Evolutionary conservation across 768 basidiomycete genomes (phyloP), one percentile per base, ranked within the genome.

Genomic region (Phlebiopsis gigantea): DNA sequence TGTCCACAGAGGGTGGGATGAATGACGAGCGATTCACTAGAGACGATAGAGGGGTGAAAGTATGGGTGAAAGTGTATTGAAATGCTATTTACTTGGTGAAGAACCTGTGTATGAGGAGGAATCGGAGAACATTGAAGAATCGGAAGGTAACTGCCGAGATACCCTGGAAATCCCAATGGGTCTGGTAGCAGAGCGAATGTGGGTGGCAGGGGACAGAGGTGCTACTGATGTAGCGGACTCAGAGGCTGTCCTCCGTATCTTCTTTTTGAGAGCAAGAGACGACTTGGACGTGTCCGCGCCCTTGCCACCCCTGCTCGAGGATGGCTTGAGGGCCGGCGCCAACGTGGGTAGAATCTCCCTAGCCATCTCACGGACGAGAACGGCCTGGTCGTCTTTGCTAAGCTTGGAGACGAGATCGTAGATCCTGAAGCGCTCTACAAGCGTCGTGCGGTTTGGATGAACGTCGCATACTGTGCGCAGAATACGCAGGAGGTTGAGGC

Each of bases 341-440:
- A 93, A 77, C 0, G 84, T 79, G 0, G 91, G 91, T 22, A 91
- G 75, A 57, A 93, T 91, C 70, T 93, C 91, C 63, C 87, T 79
- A 19, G 93, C 93, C 45, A 97, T 72, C 69, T 98, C 91, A 56
- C 90, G 79, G 17, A 97, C 93, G 26, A 99, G 79, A 17, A 98
- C 88, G 0, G 96, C 94, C 12, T 84, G 89, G 68, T 99, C 97
- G 49, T 87, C 84, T 60, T 83, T 80, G 66, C 90, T 91, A 48
- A 98, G 73, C 59, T 80, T 79, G 62, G 85, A 82, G 56, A 99
- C 91, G 2, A 93, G 83, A 30, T 85, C 87, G 56, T 88, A 77
- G 50, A 96, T 72, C 0, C 89, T 90, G 66, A 90, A 96, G 46
- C 82, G 78, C 66, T 90, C 88, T 24, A 96, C 90, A 48, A 95